These are phyloP conservation scores for Tricholomella constricta DNA, from an alignment of 768 basidiomycete genomes.

Conservation along the genomic window DNA sequence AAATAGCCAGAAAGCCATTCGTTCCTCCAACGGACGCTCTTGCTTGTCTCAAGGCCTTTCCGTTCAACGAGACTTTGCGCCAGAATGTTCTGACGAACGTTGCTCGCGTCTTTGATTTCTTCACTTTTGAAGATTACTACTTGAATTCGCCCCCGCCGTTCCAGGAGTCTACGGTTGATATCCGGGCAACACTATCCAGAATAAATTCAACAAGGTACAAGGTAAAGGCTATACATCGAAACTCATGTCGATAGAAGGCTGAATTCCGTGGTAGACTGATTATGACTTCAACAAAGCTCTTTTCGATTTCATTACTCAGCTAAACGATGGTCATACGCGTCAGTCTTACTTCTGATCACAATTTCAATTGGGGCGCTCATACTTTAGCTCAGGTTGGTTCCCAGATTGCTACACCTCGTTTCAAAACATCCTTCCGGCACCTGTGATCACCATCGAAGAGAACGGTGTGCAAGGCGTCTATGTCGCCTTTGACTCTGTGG, in stretches of 20 bases:
- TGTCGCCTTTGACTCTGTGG: slow-evolving; percentile 56
- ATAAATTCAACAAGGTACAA: slow-evolving; percentile 50
- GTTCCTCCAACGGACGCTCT: slow-evolving; percentile 54
- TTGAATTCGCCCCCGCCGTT: slow-evolving; percentile 53
- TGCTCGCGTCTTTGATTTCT: slow-evolving; percentile 53
- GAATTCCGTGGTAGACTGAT: slow-evolving; percentile 47
- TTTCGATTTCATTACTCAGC: slow-evolving; percentile 52
- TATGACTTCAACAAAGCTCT: slow-evolving; percentile 65
- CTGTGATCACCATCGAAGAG: slow-evolving; percentile 51
- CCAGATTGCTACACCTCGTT: slow-evolving; percentile 55
- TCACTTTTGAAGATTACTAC: slow-evolving; percentile 55
- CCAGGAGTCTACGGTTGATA: slow-evolving; percentile 56
- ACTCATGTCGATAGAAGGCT: background rate
- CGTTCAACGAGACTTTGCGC: slow-evolving; percentile 57
- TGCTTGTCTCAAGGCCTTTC: slow-evolving; percentile 59
- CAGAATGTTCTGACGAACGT: slow-evolving; percentile 52
- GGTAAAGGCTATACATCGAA: slow-evolving; percentile 29
- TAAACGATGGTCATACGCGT: slow-evolving; percentile 73
- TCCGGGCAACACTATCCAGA: slow-evolving; percentile 47
- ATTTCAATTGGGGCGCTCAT: background rate
- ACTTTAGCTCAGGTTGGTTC: slow-evolving; percentile 49
- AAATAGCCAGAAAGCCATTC: slow-evolving; percentile 44
- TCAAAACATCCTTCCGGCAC: slow-evolving; percentile 60
- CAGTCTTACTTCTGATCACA: slow-evolving; percentile 16
- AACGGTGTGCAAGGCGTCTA: slow-evolving; percentile 50